Conservation (phyloP, 805 yeast species). For the Saccharomycopsis fodiens region DNA sequence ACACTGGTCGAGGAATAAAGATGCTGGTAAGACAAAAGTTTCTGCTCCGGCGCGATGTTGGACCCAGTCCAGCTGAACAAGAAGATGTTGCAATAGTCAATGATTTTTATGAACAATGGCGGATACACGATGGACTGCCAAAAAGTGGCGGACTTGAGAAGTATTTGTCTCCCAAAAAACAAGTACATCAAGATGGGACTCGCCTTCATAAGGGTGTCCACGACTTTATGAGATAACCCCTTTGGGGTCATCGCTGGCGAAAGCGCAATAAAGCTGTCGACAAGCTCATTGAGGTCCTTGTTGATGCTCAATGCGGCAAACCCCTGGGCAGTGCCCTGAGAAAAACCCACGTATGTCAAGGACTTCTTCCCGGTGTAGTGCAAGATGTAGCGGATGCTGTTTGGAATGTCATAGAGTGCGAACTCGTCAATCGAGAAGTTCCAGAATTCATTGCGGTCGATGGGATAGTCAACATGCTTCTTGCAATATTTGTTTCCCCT, state of each 20-base stretch:
- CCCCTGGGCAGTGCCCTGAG: conserved; percentile 93
- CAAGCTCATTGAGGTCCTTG: conserved; percentile 39
- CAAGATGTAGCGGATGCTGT: conserved; percentile 67
- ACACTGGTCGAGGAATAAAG: conserved; percentile 88
- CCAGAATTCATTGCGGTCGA: conserved; percentile 58
- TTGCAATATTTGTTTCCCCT: conserved; percentile 89
- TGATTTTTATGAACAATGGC: conserved; percentile 60
- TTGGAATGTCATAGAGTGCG: conserved; percentile 85
- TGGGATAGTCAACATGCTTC: conserved; percentile 50
- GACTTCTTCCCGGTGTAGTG: conserved; percentile 33
- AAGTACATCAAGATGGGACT: conserved; percentile 66
- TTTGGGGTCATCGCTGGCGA: conserved; percentile 95
- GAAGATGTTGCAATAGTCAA: conserved; percentile 60
- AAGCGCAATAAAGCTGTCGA: conserved; percentile 58
- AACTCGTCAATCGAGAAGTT: conserved; percentile 87
- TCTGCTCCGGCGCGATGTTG: conserved; percentile 69
- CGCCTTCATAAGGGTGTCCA: conserved; percentile 66
- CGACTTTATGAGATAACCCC: conserved; percentile 68
- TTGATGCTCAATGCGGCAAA: conserved; percentile 71
- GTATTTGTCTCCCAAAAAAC: conserved; percentile 65
- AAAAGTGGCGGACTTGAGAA: conserved; percentile 69
- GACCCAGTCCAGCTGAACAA: conserved; percentile 74
- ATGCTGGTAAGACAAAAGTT: conserved; percentile 70
- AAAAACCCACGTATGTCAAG: conserved; percentile 76
- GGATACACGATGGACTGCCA: conserved; percentile 73